Base-by-base conservation (phyloP, 768 basidiomycete genomes). In the Amanita rimosa region DNA sequence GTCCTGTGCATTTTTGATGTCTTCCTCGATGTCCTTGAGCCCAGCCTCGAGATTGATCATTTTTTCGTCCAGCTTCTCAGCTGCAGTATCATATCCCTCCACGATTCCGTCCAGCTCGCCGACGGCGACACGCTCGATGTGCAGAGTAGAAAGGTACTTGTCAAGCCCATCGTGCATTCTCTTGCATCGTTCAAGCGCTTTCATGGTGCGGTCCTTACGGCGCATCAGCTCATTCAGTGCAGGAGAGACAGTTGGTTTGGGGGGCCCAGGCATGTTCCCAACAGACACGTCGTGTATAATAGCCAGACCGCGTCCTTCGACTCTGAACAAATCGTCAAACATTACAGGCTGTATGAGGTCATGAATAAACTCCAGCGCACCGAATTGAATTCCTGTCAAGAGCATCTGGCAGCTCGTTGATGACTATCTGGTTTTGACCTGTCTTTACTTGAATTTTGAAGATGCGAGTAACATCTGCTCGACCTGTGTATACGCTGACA, bases 261-360 rank as follows among this genome's bases (percentile, higher is more conserved):
- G 41, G 2, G 60, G 52, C 13, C 43, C 52, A 9, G 59, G 49
- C 13, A 54, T 48, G 1, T 35, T 45, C 2, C 66, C 65, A 29
- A 71, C 51, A 13, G 65, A 63, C 1, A 74, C 71, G 49, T 73
- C 71, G 41, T 74, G 70, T 37, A 75, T 74, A 0, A 67, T 72
- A 4, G 70, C 72, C 35, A 59, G 54, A n/a, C 72, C 70, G 16
- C 63, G 55, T 8, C 72, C 72, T 59, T 74, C 69, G 3, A 73
- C 71, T 49, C 72, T 73, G 21, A 48, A 51, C 22, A 41, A 22
- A 38, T 9, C 0, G 24, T 8, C 50, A 10, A 45, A 44, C 16
- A 42, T 24, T 22, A 45, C 38, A n/a, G 17, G 34, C 24, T 29
- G 16, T 36, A 8, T 3, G 22, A 17, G 16, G 34, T 22, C 31